Percentiles rank a stretch among this genome's conserved stretches.
These are phyloP conservation scores for Aspergillus udagawae DNA, from an alignment of 2,329 filamentous ascomycete species.

Conservation along the genomic window DNA sequence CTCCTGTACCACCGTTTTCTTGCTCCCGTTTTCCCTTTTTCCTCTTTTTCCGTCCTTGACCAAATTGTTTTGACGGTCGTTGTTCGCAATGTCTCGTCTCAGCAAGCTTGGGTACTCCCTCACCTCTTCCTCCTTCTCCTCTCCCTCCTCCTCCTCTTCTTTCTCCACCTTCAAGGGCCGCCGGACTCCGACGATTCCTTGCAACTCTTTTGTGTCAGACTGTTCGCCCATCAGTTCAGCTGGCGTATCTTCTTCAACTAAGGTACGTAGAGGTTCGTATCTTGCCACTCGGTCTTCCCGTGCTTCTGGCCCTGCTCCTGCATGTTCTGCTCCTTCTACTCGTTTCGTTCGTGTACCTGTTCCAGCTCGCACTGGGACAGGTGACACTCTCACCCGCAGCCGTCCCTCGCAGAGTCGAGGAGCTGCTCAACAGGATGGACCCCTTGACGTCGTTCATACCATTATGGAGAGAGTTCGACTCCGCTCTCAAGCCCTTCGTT, in stretches of 20 bases:
- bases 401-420: conserved; percentile 10
- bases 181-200: conserved; percentile 10
- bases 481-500: neutral
- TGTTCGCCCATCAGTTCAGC: conserved; percentile 4
- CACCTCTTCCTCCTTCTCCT: conserved; percentile 2
- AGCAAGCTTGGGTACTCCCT: conserved; percentile 12
- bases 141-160: conserved; percentile 5
- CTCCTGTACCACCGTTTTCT: conserved; percentile 1
- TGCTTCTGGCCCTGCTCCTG: conserved; percentile 5
- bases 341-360: neutral
- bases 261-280: conserved; percentile 14
- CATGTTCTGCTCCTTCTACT: conserved; percentile 13
- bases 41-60: conserved; percentile 7
- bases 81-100: conserved; percentile 17
- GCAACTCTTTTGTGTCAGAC: conserved; percentile 9
- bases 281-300: conserved; percentile 13
- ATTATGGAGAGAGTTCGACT: neutral
- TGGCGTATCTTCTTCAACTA: conserved; percentile 11
- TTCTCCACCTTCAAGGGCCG: conserved; percentile 6
- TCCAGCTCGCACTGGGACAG: conserved; percentile 1
- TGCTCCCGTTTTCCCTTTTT: neutral
- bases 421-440: conserved; percentile 7
- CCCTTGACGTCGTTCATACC: neutral
- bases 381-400: neutral
- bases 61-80: neutral